Conservation (phyloP, 768 basidiomycete genomes). For the Termitomyces sp. region DNA sequence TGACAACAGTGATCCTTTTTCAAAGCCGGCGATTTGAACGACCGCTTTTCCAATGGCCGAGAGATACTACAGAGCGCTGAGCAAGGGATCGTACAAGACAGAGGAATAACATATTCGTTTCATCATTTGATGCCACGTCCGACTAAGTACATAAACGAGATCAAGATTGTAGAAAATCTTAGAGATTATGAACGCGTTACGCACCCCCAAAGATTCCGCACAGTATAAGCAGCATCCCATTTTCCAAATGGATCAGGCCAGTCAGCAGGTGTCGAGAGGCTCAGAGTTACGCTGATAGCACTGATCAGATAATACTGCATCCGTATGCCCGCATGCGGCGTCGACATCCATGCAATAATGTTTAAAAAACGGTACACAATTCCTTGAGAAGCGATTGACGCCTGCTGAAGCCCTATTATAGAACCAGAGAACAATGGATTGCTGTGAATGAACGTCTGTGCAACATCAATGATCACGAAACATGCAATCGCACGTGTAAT, state of each 20-base stretch:
- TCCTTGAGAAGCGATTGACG: slow-evolving; percentile 14
- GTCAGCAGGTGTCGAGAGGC: slow-evolving; percentile 15
- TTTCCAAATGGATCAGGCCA: slow-evolving; percentile 27
- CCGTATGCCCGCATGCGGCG: background rate
- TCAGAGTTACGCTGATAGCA: slow-evolving; percentile 6
- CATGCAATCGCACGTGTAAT: slow-evolving; percentile 8
- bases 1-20: slow-evolving; percentile 17
- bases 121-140: slow-evolving; percentile 24
- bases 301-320: slow-evolving; percentile 10
- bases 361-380: background rate
- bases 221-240: slow-evolving; percentile 23
- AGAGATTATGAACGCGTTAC: slow-evolving; percentile 10
- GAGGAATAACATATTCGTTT: slow-evolving; percentile 17
- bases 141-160: slow-evolving; percentile 8
- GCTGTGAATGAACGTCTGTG: slow-evolving; percentile 14
- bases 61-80: slow-evolving; percentile 13
- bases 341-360: slow-evolving; percentile 2
- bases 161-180: background rate
- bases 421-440: slow-evolving; percentile 13
- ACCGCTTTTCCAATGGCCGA: slow-evolving; percentile 17
- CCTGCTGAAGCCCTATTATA: background rate
- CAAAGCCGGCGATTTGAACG: slow-evolving; percentile 11
- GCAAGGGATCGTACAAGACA: background rate
- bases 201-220: slow-evolving; percentile 29
- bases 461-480: slow-evolving; percentile 14